Evolutionary conservation across 257 asterid species (phyloP), one percentile per base, ranked within the genome.

Genomic region (Solanum dulcamara): DNA sequence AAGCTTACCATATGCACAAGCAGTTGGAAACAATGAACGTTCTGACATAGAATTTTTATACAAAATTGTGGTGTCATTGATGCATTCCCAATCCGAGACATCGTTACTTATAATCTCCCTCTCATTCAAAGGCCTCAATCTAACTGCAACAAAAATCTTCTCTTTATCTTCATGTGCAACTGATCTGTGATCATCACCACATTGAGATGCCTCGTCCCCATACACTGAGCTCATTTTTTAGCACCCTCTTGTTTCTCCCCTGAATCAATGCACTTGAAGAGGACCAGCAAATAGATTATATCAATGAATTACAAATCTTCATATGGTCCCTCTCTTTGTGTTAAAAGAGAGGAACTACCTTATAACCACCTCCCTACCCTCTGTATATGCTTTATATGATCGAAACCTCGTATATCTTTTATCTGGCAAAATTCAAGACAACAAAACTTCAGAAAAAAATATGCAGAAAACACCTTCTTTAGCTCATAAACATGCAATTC

Each of bases 51-150:
- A 79, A 81, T 91, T 93, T 84, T 96, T 96, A 90, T 85, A 93
- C 18, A 96, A 38, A 89, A 95, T 59, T 46, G 98, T 96, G 75
- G 93, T 92, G 89, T 88, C 89, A 88, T 92, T 90, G 91, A 93
- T 94, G 92, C 98, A 95, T 75, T 96, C 99, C 98, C 98, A 95
- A 59, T 92, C 96, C 0, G 91, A 87, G 24, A 83, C 86, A 84
- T 95, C 98, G n/a, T 94, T 88, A 28, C n/a, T 87, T 3, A 85
- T 15, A 11, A 91, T 62, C 84, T 96, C 99, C 87, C 81, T 92
- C 20, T 95, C 97, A 44, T 90, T 96, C 72, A 96, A 81, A 83
- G 99, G 98, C 92, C 99, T 92, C 85, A 94, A 81, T 86, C 99
- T 90, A 4, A 96, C 91, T 0, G 99, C 94, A 44, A 96, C 98